Percentiles rank a stretch among this genome's conserved stretches.
Conservation (phyloP, 768 basidiomycete species). For the Paxillus rubicundulus region DNA sequence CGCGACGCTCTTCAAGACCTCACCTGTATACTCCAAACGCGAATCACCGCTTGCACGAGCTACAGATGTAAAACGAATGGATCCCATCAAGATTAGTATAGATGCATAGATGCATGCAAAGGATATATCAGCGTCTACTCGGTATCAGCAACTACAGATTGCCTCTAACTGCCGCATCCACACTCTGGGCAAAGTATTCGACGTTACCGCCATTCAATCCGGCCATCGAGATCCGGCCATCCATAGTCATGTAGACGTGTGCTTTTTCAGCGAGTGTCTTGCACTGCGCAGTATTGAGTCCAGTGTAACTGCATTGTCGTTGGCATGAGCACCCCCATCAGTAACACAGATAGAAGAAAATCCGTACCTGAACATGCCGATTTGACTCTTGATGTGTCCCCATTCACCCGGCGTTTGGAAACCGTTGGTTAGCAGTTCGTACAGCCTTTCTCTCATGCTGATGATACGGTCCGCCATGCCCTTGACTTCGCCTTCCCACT, state of each 20-base stretch:
- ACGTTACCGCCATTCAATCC: constrained; percentile 83
- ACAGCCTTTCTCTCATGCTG: constrained; percentile 84
- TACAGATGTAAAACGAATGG: constrained; percentile 2
- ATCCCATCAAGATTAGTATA: constrained; percentile 20
- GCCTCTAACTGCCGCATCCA: constrained; percentile 80
- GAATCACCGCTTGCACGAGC: constrained; percentile 6
- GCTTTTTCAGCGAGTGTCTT: constrained; percentile 82
- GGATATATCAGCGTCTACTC: constrained; percentile 20
- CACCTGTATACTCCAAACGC: constrained; percentile 19
- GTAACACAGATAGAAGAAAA: not conserved
- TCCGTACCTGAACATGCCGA: constrained; percentile 94
- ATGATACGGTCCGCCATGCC: constrained; percentile 96
- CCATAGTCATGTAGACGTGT: constrained; percentile 91
- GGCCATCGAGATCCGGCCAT: constrained; percentile 94
- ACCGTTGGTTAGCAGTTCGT: constrained; percentile 70
- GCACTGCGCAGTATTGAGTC: constrained; percentile 75
- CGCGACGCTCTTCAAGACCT: not conserved
- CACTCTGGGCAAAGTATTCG: constrained; percentile 85
- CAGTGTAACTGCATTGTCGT: constrained; percentile 66
- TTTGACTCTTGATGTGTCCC: constrained; percentile 93
- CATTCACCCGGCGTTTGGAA: constrained; percentile 91
- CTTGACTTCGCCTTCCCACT: constrained; percentile 93
- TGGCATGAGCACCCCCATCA: constrained; percentile 1
- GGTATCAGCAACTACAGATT: constrained; percentile 49
- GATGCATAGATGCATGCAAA: constrained; percentile 12